phyloP scores from a whole-genome alignment of 495 filamentous ascomycete genomes.

The Pyrenula aspistea region DNA sequence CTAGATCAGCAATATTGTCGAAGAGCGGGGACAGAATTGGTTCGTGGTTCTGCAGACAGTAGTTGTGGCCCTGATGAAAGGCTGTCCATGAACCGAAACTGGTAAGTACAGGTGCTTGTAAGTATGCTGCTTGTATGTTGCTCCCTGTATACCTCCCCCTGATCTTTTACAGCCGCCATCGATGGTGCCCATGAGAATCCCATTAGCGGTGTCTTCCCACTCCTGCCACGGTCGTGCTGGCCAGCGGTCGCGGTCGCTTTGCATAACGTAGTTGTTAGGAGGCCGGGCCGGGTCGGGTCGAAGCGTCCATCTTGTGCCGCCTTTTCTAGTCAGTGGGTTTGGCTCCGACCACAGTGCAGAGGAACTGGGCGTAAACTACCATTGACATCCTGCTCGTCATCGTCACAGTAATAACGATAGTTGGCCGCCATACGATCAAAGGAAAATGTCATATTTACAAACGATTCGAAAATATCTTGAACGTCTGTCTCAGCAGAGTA shows the following conservation, averaged over 20 bases:
- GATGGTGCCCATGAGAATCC: background rate
- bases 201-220: background rate
- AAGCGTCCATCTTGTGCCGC: background rate
- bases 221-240: background rate
- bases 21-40: background rate
- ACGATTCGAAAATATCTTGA: background rate
- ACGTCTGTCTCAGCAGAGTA: background rate
- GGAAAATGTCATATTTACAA: background rate
- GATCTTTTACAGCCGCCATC: background rate
- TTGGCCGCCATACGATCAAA: background rate
- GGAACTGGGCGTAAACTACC: too few relatives aligned
- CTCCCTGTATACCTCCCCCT: background rate
- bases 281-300: background rate
- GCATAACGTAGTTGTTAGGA: background rate
- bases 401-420: background rate
- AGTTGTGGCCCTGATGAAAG: background rate
- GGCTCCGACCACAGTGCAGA: too few relatives aligned
- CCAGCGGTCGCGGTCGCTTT: background rate
- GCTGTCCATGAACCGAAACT: background rate
- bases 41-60: background rate
- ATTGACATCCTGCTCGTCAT: background rate
- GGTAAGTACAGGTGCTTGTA: background rate
- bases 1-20: background rate
- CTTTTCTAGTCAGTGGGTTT: too few relatives aligned
- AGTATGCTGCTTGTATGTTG: background rate